A percentile compares a stretch with the other conserved stretches of the same genome.
phyloP scores from a whole-genome alignment of 1,284 basidiomycete species.

The Pseudozyma thailandica region DNA sequence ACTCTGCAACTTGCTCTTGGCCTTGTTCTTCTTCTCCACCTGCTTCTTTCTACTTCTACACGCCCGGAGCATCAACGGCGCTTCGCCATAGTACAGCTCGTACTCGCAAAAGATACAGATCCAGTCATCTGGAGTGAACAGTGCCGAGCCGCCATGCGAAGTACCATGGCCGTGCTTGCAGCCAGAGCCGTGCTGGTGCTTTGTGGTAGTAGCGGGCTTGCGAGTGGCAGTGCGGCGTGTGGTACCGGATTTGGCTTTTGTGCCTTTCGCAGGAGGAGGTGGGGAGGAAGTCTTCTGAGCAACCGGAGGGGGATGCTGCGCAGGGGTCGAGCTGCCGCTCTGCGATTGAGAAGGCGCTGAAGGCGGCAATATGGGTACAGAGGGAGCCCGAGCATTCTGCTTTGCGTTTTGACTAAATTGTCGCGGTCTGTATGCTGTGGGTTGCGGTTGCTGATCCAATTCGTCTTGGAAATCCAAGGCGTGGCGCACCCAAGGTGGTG shows the following conservation, averaged over 20 bases:
- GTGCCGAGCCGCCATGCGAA: slow-evolving; percentile 25
- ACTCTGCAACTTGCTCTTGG: slow-evolving; percentile 52
- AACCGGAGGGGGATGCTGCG: neutral
- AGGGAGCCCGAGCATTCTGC: neutral
- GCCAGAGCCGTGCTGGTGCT: slow-evolving; percentile 31
- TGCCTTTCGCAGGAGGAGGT: neutral
- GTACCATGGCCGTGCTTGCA: slow-evolving; percentile 24
- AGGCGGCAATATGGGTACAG: neutral
- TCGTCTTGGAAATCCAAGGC: no score
- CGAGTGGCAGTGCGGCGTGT: slow-evolving; percentile 11
- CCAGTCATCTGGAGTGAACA: slow-evolving; percentile 57
- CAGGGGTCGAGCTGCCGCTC: slow-evolving; percentile 4
- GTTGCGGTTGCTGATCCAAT: slow-evolving; percentile 4
- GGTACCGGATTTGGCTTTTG: slow-evolving; percentile 7
- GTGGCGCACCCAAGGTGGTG: slow-evolving; percentile 15
- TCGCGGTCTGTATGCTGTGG: neutral
- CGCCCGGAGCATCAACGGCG: slow-evolving; percentile 54
- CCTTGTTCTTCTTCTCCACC: slow-evolving; percentile 60
- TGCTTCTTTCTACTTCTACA: slow-evolving; percentile 65
- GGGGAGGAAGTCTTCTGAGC: neutral
- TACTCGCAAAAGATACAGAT: slow-evolving; percentile 69
- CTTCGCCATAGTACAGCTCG: slow-evolving; percentile 68
- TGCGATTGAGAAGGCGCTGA: neutral
- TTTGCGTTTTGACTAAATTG: neutral
- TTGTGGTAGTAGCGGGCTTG: slow-evolving; percentile 62